Evolutionary conservation across 2,329 filamentous ascomycete genomes (phyloP), one percentile per base, ranked within the genome.

Genomic region (Claviceps fusiformis): DNA sequence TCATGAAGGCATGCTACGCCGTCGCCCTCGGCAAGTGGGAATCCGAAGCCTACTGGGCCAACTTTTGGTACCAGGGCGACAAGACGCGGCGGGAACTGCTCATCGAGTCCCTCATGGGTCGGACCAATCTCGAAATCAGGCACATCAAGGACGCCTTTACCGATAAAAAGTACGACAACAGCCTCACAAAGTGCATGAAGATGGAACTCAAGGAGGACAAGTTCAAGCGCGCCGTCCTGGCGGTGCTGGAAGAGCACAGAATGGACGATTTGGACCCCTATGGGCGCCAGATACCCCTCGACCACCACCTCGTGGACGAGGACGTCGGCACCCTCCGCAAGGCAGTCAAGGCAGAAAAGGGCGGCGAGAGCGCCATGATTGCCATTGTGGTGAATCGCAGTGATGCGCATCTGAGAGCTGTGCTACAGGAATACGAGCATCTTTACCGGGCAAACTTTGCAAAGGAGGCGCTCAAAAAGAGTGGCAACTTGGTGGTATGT

Each of bases 1-100:
- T 97, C 61, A 92, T 91, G 71, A 97, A 97, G 71, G 87, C 87
- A 7, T 90, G 86, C 64, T 96, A 97, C 68, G 83, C 91, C 3
- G 91, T 89, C 2, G 90, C 92, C 0, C 79, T 97, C 0, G 93
- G 93, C 10, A 80, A 80, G 53, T 97, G 90, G 85, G 93, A 96
- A 72, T 86, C 84, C 62, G 93, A 98, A 69, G 89, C 89, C 0
- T 95, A 95, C 75, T 98, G 93, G 91, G 90, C 92, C 57, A 97
- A 96, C 68, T 95, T 89, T 70, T 97, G 90, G 85, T 97, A 96
- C 71, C 92, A 96, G 66, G 85, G 85, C 43, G 87, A 92, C 68
- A 87, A 85, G 63, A 88, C 85, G 8, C 80, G 89, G 3, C 82
- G 91, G 6, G 92, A 97, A 69, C 77, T 98, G 41, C 79, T 98